Percentiles rank a stretch among this genome's conserved stretches.
Conservation (phyloP, 2,329 filamentous ascomycete genomes). For the Blastomyces silverae region DNA sequence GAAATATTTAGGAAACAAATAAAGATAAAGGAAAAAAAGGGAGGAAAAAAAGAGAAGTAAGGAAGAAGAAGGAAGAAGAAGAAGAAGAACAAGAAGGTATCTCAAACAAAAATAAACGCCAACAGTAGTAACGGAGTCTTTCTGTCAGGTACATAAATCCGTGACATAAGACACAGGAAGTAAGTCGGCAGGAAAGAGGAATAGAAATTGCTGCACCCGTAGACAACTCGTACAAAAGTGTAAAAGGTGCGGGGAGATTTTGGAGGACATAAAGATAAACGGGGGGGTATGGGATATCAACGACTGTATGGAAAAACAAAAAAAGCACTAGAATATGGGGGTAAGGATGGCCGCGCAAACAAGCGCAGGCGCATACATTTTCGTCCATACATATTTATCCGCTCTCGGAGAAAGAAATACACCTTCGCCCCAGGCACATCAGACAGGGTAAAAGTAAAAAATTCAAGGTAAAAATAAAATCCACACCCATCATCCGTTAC, state of each 20-base stretch:
- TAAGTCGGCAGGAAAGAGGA: background rate
- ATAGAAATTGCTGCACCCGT: background rate
- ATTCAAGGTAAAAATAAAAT: background rate
- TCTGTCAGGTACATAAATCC: background rate
- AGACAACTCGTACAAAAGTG: background rate
- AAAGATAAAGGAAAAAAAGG: background rate
- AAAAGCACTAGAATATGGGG: constrained; percentile 2
- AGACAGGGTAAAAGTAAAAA: background rate
- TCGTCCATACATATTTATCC: background rate
- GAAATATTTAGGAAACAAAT: background rate
- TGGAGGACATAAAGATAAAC: background rate
- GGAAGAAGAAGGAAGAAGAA: background rate
- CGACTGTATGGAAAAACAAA: too few species aligned
- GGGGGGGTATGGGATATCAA: background rate
- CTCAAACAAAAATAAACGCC: constrained; percentile 8
- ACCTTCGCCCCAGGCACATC: background rate
- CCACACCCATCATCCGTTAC: constrained; percentile 1
- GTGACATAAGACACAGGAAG: background rate
- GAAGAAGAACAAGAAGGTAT: constrained; percentile 13
- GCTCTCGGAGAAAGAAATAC: background rate
- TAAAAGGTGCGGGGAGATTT: background rate
- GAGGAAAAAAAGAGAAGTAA: background rate
- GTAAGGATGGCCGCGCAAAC: background rate
- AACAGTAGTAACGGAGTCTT: background rate
- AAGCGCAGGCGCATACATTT: background rate